Conservation (phyloP, 2,329 filamentous ascomycete genomes). For the Whalleya microplaca region DNA sequence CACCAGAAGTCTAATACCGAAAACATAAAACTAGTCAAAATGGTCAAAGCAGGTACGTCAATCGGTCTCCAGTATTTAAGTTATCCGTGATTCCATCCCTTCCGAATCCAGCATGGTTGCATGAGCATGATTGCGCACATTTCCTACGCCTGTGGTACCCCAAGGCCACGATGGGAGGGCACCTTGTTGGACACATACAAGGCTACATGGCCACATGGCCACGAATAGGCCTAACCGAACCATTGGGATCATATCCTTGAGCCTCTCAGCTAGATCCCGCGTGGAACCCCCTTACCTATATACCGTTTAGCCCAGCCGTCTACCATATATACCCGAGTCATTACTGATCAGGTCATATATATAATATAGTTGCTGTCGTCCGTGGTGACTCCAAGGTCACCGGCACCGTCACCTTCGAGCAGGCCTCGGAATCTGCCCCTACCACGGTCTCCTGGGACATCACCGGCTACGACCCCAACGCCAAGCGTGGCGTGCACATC, state of each 20-base stretch:
- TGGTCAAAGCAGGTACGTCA: conserved; percentile 79
- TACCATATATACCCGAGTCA: conserved; percentile 20
- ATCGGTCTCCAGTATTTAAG: conserved; percentile 27
- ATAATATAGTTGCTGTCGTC: conserved; percentile 80
- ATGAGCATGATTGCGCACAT: conserved; percentile 65
- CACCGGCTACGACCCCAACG: conserved; percentile 88
- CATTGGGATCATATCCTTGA: conserved; percentile 12
- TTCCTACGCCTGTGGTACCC: conserved; percentile 41
- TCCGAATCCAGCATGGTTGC: conserved; percentile 34
- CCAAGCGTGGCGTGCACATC: conserved; percentile 97
- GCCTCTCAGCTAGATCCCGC: conserved; percentile 6
- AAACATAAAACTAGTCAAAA: conserved; percentile 66
- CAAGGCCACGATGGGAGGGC: conserved; percentile 45
- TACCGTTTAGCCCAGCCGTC: conserved; percentile 19
- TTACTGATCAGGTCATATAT: conserved; percentile 26
- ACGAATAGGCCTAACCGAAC: conserved; percentile 14
- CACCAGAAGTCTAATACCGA: conserved; percentile 18
- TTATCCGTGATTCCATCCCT: conserved; percentile 29
- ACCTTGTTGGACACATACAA: conserved; percentile 32
- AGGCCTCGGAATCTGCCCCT: conserved; percentile 77
- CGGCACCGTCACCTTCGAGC: conserved; percentile 94
- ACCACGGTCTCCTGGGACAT: conserved; percentile 94
- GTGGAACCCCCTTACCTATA: conserved; percentile 27
- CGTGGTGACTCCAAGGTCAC: conserved; percentile 96
- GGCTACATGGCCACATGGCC: too few species aligned